Conservation (phyloP, 768 basidiomycete genomes). For the Mycena indigotica region DNA sequence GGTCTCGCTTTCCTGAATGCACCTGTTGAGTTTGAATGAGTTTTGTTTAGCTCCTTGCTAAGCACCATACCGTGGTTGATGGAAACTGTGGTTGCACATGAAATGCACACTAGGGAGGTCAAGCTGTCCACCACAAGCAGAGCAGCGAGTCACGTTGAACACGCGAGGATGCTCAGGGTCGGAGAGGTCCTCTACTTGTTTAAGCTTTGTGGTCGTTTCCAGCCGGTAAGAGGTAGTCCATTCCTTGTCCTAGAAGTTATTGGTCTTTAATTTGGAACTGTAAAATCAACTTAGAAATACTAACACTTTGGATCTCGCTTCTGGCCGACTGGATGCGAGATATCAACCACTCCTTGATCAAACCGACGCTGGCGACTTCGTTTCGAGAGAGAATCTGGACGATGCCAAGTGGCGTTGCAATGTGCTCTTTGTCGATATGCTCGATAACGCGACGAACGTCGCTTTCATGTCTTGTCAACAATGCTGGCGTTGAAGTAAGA, state of each 20-base stretch:
- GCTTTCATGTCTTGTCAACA: slow-evolving; percentile 67
- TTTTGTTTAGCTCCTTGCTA: neutral
- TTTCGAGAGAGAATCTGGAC: slow-evolving; percentile 89
- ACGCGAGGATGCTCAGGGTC: slow-evolving; percentile 80
- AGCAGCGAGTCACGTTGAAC: slow-evolving; percentile 94
- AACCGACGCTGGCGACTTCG: slow-evolving; percentile 85
- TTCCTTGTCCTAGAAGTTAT: slow-evolving; percentile 72
- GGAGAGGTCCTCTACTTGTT: slow-evolving; percentile 79
- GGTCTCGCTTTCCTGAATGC: slow-evolving; percentile 83
- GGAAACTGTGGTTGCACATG: slow-evolving; percentile 98
- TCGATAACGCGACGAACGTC: slow-evolving; percentile 76
- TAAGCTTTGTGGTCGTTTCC: slow-evolving; percentile 79
- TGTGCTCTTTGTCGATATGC: slow-evolving; percentile 75
- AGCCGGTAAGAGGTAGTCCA: slow-evolving; percentile 85
- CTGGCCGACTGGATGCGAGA: slow-evolving; percentile 71
- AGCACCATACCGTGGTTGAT: slow-evolving; percentile 69
- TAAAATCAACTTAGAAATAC: slow-evolving; percentile 29
- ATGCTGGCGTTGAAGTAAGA: slow-evolving; percentile 77
- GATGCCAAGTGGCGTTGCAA: slow-evolving; percentile 88
- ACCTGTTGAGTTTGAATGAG: slow-evolving; percentile 51
- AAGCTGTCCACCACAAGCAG: slow-evolving; percentile 84
- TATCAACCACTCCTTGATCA: slow-evolving; percentile 91
- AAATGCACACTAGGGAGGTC: slow-evolving; percentile 95
- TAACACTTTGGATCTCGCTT: slow-evolving; percentile 78
- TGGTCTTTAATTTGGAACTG: neutral